A percentile compares a stretch with the other conserved stretches of the same genome.
Conservation (phyloP, 2,329 filamentous ascomycete genomes). For the Exophiala oligosperma region DNA sequence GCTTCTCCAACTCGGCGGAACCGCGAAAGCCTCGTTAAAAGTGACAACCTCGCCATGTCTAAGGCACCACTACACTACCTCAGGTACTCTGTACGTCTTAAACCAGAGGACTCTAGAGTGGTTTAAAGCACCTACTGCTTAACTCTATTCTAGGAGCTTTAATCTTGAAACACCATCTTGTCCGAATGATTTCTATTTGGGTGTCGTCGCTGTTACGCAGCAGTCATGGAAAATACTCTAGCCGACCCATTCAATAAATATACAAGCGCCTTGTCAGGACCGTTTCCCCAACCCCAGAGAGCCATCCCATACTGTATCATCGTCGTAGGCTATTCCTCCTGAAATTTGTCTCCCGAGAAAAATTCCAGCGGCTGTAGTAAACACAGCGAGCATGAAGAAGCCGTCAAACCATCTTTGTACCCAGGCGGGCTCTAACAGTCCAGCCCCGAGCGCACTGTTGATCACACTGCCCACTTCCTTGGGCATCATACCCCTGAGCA, state of each 20-base stretch:
- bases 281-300: conserved; percentile 73
- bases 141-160: too few species aligned
- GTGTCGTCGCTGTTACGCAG: not conserved
- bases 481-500: conserved; percentile 77
- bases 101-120: too few species aligned
- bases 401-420: conserved; percentile 85
- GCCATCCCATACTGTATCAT: conserved; percentile 54
- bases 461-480: conserved; percentile 75
- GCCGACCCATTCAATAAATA: not conserved
- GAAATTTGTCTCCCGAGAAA: conserved; percentile 67
- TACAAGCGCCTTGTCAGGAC: conserved; percentile 36
- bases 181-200: too few species aligned
- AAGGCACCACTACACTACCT: too few species aligned
- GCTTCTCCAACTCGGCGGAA: too few species aligned
- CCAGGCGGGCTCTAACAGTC: conserved; percentile 70
- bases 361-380: conserved; percentile 67
- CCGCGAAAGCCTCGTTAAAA: too few species aligned
- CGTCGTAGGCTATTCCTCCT: conserved; percentile 52
- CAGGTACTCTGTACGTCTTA: too few species aligned
- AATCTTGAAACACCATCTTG: too few species aligned
- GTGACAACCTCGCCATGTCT: too few species aligned
- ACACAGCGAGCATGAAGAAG: conserved; percentile 74
- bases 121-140: too few species aligned
- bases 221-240: not conserved
- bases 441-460: conserved; percentile 69